These are phyloP conservation scores for Nicotiana knightiana DNA, from an alignment of 257 asterid genomes.

Conservation along the genomic window DNA sequence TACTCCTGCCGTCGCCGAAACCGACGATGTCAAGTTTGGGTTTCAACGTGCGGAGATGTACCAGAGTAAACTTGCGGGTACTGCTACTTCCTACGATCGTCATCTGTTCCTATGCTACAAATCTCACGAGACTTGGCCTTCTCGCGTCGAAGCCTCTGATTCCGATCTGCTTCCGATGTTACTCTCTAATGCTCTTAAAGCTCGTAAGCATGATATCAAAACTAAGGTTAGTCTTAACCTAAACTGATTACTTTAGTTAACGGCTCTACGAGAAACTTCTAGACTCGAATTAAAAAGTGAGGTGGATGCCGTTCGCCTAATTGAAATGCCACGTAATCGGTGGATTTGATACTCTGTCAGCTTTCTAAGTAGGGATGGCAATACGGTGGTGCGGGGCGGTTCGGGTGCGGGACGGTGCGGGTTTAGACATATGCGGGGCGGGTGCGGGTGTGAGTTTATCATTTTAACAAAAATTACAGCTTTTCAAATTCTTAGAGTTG, in stretches of 20 bases:
- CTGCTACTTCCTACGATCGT: conserved; percentile 67
- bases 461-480: too few species aligned
- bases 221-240: conserved; percentile 38
- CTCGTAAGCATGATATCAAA: conserved; percentile 56
- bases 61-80: conserved; percentile 48
- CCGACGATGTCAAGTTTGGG: conserved; percentile 51
- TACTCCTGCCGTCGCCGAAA: conserved; percentile 10
- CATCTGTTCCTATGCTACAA: conserved; percentile 89
- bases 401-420: too few species aligned
- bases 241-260: neutral
- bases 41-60: conserved; percentile 81
- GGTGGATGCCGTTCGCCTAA: neutral
- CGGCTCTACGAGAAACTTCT: neutral
- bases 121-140: conserved; percentile 80
- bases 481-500: too few species aligned
- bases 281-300: neutral
- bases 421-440: too few species aligned
- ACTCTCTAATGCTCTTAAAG: conserved; percentile 50
- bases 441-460: too few species aligned
- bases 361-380: neutral
- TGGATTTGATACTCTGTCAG: neutral
- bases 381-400: too few species aligned
- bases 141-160: conserved; percentile 70
- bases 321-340: neutral
- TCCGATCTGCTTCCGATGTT: conserved; percentile 81